Base-by-base conservation (phyloP, 495 filamentous ascomycete genomes). In the Stereocaulon alpinum region DNA sequence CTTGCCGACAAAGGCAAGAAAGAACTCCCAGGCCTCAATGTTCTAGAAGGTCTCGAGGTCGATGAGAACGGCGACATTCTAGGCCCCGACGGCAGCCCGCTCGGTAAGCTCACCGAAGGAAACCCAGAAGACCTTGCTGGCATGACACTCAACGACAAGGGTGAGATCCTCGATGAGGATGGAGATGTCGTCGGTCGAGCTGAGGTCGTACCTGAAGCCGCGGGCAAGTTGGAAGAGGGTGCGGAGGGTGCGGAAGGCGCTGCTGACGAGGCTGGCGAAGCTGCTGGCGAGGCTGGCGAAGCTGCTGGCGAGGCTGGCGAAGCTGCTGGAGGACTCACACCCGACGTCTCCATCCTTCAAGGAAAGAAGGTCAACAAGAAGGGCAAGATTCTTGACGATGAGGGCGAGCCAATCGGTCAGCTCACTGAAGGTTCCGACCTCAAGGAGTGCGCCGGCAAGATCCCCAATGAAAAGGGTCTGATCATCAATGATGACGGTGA, bases 101-200 rank as follows among this genome's bases (percentile, higher is more conserved):
- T 85, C 24, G 84, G 82, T 45, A 75, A 76, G 24, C 74, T 85
- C 22, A 76, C 77, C 17, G 82, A 86, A 61, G 82, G 82, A 17
- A 75, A 83, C 34, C 77, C 82, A 1, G 75, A 82, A 61, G 82
- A 84, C 61, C 76, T 86, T 40, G 77, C 76, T 17, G 83, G 82
- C 10, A 78, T 79, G 64, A 73, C 72, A 2, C 75, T 84, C 45
- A 80, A 81, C 48, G 82, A 85, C 14, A 76, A 81, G 6, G 82
- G 82, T 18, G 81, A 84, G 64, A 82, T 85, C 45, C 72, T 86
- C 17, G 82, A 86, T 57, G 78, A 84, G 37, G 81, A 84, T 40
- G 83, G 83, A 15, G 80, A 86, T 60, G 74, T 83, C 18, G 78
- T 85, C 55, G 82, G 80, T 40, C 74, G 77, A 30, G 77, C 73